Conservation (phyloP, 1,284 basidiomycete species). For the Athelia sp. region DNA sequence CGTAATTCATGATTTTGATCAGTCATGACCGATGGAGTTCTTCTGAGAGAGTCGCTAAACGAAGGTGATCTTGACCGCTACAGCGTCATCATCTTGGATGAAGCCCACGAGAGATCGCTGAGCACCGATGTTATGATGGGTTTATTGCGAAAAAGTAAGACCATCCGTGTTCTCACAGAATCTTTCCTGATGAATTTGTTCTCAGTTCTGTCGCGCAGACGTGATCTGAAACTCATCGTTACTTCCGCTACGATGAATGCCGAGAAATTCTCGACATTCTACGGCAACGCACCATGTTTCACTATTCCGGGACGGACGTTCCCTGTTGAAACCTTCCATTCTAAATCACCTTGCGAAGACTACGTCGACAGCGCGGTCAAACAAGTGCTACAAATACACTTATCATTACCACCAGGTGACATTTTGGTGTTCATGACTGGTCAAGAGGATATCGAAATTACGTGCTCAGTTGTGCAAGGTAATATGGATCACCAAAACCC, state of each 20-base stretch:
- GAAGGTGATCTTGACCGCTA: slow-evolving; percentile 95
- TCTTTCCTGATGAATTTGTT: slow-evolving; percentile 7
- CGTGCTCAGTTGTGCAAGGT: slow-evolving; percentile 89
- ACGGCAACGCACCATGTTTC: slow-evolving; percentile 91
- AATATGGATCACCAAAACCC: slow-evolving; percentile 14
- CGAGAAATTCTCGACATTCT: slow-evolving; percentile 92
- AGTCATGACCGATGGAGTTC: slow-evolving; percentile 98
- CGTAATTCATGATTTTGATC: background rate
- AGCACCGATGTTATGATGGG: slow-evolving; percentile 99
- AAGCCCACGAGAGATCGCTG: slow-evolving; percentile 94
- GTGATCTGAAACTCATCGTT: slow-evolving; percentile 94
- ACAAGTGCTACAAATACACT: slow-evolving; percentile 94
- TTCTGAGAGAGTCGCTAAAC: slow-evolving; percentile 92
- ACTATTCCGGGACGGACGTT: slow-evolving; percentile 98
- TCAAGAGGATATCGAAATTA: slow-evolving; percentile 97
- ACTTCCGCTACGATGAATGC: slow-evolving; percentile 99
- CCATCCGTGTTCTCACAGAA: background rate
- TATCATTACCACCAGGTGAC: slow-evolving; percentile 92
- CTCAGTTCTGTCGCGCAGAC: slow-evolving; percentile 81
- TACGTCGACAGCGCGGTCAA: slow-evolving; percentile 98
- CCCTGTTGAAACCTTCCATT: slow-evolving; percentile 94
- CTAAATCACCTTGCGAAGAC: slow-evolving; percentile 97
- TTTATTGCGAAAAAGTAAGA: slow-evolving; percentile 83
- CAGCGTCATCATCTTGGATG: slow-evolving; percentile 93
- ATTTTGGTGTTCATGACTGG: slow-evolving; percentile 99